Base-by-base conservation (phyloP, 345 rosid species). In the Durio zibethinus region DNA sequence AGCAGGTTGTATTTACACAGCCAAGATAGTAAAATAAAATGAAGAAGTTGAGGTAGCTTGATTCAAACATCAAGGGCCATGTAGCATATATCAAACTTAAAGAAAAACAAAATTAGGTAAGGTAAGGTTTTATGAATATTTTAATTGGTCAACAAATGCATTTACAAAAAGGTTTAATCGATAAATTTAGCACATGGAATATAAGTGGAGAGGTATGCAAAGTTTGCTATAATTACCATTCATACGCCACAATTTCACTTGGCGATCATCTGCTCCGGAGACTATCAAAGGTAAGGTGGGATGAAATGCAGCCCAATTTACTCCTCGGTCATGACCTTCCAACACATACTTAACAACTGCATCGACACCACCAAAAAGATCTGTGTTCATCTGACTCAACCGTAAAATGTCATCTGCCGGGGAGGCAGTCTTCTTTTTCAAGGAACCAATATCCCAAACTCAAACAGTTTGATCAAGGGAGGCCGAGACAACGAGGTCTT, bases 311-410 rank as follows among this genome's bases (percentile, higher is more conserved):
- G 99, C 98, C 99, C 99, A 96, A 87, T 93, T 96, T 38, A 96
- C 99, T 23, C 99, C 99, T 80, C 98, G 87, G 57, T 93, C 99
- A 86, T 96, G 99, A 66, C 98, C 99, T 86, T 96, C 98, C 80
- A 96, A 83, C 47, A 96, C 99, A 80, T 96, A 96, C 87, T 93
- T 93, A 36, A 93, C 99, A 48, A 92, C 94, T 21, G 94, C 97
- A 80, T 96, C 99, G 76, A 92, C 94, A 10, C 97, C 97, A 35
- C 98, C 99, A 76, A 93, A 96, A 63, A 93, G 90, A 82, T 96
- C 98, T 21, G 93, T 77, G 79, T 96, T 96, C 98, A 96, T 92
- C 83, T 93, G 97, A 82, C 87, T 91, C 81, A 96, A 86, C 29
- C 97, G 90, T 81, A 91, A 77, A 81, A 90, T 85, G 86, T 96